Evolutionary conservation across 179 eudicot genomes (phyloP), one percentile per base, ranked within the genome.

Genomic region (Silene vulgaris): DNA sequence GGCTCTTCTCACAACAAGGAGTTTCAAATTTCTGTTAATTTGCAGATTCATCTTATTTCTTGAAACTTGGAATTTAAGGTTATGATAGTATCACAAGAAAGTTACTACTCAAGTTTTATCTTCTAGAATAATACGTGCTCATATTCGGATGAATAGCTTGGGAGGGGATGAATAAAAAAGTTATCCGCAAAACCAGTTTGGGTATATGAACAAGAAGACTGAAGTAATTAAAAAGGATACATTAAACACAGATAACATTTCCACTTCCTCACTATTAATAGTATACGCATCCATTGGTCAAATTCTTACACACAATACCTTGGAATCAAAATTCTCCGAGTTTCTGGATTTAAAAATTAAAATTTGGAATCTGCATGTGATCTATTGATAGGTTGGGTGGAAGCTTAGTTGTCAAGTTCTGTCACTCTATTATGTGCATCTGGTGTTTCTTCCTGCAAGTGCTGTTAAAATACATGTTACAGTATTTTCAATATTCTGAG

Each of bases 11-110:
- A 12, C 26, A 43, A 9, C 29, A 9, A 57, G 59, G 52, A 43
- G 40, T 20, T 63, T 48, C 48, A 73, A 35, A 35, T 74, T 40
- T 62, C 71, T 52, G 35, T 48, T 30, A 40, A 28, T 63, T 74
- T 62, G 30, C 60, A 32, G 29, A 64, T 43, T 5, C 32, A 29
- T 48, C 29, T 65, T 29, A 48, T 74, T 37, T 43, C 12, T 43
- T 43, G 50, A 9, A 43, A 8, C 57, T 57, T 74, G 35, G 21
- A 40, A 30, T 56, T 73, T 19, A 73, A 61, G 14, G 17, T 17
- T 13, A 59, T 12, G 3, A 73, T 73, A 37, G 21, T 40, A 43
- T 61, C 28, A 35, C 50, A 16, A 13, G 52, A 19, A 61, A 67
- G 23, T n/a, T 32, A 32, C 45, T 32, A 4, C 19, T 17, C 21